Evolutionary conservation across 306 rosid species (phyloP).

Genomic region (Acacia melanoxylon): DNA sequence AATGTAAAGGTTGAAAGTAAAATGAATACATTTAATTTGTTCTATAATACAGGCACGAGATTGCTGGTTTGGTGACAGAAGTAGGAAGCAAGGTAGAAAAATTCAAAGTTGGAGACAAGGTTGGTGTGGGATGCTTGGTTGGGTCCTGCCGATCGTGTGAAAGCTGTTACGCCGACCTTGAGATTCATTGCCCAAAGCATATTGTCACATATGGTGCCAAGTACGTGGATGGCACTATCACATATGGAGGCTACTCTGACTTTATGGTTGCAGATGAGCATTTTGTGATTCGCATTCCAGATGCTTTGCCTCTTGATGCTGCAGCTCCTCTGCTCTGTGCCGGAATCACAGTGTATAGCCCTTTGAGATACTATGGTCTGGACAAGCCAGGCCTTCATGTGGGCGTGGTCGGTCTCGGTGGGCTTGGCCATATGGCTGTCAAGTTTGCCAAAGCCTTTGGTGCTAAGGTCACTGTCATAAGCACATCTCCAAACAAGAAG

Average conservation of each 20-base stretch:
- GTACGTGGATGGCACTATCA: conserved; percentile 44
- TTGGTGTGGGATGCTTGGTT: conserved; percentile 63
- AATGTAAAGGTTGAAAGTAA: no score
- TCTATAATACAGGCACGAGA: conserved; percentile 45
- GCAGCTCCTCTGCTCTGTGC: conserved; percentile 70
- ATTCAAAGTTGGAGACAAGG: conserved; percentile 60
- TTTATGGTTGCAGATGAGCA: conserved; percentile 44
- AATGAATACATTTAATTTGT: no score
- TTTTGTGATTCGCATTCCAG: conserved; percentile 47
- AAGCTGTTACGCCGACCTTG: conserved; percentile 43
- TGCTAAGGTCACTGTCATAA: conserved; percentile 51
- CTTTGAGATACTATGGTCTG: conserved; percentile 45
- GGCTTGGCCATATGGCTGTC: conserved; percentile 60
- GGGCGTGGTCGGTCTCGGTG: conserved; percentile 68
- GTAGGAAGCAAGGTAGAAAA: conserved; percentile 58
- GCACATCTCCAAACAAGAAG: conserved; percentile 59
- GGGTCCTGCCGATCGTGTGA: conserved; percentile 54
- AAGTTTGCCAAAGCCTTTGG: conserved; percentile 68
- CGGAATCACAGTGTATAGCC: conserved; percentile 68
- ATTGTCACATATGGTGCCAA: neutral
- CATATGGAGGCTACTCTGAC: conserved; percentile 70
- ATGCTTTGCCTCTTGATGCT: conserved; percentile 46
- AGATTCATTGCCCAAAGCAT: conserved; percentile 48
- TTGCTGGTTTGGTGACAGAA: conserved; percentile 60
- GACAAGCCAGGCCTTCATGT: conserved; percentile 51